phyloP scores from a whole-genome alignment of 768 basidiomycete species.

The Floccularia luteovirens region DNA sequence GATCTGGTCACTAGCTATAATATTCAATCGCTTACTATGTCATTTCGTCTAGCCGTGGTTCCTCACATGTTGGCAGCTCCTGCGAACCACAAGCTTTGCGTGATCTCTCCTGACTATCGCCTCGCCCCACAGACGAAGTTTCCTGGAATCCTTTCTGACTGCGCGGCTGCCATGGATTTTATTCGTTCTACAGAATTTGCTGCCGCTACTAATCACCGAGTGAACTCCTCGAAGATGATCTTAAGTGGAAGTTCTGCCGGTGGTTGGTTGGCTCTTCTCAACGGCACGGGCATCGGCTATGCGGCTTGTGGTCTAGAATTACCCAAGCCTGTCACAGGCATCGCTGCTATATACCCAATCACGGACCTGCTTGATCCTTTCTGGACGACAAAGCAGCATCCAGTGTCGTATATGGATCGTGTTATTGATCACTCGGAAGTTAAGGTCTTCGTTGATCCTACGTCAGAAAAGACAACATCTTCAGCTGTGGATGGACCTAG shows the following conservation, averaged over 20 bases:
- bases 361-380: slow-evolving; percentile 27
- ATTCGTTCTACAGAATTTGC: slow-evolving; percentile 18
- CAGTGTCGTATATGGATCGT: slow-evolving; percentile 24
- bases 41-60: slow-evolving; percentile 12
- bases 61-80: slow-evolving; percentile 27
- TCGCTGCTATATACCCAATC: slow-evolving; percentile 28
- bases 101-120: slow-evolving; percentile 27
- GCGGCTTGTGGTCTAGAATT: slow-evolving; percentile 19
- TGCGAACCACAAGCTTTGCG: slow-evolving; percentile 19
- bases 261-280: slow-evolving; percentile 27
- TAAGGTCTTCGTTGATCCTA: slow-evolving; percentile 20
- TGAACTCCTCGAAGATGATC: slow-evolving; percentile 20
- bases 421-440: slow-evolving; percentile 21
- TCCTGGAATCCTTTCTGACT: slow-evolving; percentile 25
- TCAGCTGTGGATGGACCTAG: slow-evolving; percentile 16
- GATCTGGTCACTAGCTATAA: not conserved
- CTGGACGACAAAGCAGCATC: slow-evolving; percentile 25
- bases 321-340: slow-evolving; percentile 20
- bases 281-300: slow-evolving; percentile 27
- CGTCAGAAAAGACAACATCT: slow-evolving; percentile 14
- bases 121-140: slow-evolving; percentile 27
- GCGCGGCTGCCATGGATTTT: slow-evolving; percentile 24
- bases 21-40: not conserved
- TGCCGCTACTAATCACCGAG: slow-evolving; percentile 16
- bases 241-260: slow-evolving; percentile 31